Conservation (phyloP, 2,329 filamentous ascomycete species). For the Ilyonectria mors-panacis region DNA sequence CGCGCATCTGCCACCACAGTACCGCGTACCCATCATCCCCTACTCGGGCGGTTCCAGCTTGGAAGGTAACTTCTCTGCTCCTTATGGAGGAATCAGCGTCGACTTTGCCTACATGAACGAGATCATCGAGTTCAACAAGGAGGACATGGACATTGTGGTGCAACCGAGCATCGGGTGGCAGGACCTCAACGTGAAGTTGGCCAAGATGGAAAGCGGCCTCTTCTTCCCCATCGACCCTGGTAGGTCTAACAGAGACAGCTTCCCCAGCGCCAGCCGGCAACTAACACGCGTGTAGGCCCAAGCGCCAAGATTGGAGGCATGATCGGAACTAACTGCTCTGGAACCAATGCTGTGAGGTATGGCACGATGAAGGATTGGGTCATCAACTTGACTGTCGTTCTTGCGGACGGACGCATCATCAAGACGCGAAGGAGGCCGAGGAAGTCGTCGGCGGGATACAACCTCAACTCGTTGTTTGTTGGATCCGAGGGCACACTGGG, state of each 20-base stretch:
- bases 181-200: slow-evolving; percentile 81
- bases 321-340: slow-evolving; percentile 84
- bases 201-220: slow-evolving; percentile 79
- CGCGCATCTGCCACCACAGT: slow-evolving; percentile 82
- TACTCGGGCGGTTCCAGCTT: slow-evolving; percentile 90
- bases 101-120: slow-evolving; percentile 92
- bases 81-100: slow-evolving; percentile 88
- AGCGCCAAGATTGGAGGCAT: slow-evolving; percentile 85
- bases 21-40: slow-evolving; percentile 86
- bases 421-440: slow-evolving; percentile 84
- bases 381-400: slow-evolving; percentile 84
- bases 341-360: slow-evolving; percentile 85
- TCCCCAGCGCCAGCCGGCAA: background rate
- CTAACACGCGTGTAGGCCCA: slow-evolving; percentile 58
- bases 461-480: slow-evolving; percentile 84
- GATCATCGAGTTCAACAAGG: slow-evolving; percentile 83
- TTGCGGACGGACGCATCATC: slow-evolving; percentile 83
- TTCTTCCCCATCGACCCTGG: slow-evolving; percentile 95
- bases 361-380: slow-evolving; percentile 93
- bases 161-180: slow-evolving; percentile 96
- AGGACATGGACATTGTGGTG: slow-evolving; percentile 93
- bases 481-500: slow-evolving; percentile 87
- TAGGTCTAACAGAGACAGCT: slow-evolving; percentile 41
- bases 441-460: slow-evolving; percentile 88
- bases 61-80: slow-evolving; percentile 91